These are phyloP conservation scores for Phytophthora pini DNA, from an alignment of 352 stramenopile species.

Conservation along the genomic window DNA sequence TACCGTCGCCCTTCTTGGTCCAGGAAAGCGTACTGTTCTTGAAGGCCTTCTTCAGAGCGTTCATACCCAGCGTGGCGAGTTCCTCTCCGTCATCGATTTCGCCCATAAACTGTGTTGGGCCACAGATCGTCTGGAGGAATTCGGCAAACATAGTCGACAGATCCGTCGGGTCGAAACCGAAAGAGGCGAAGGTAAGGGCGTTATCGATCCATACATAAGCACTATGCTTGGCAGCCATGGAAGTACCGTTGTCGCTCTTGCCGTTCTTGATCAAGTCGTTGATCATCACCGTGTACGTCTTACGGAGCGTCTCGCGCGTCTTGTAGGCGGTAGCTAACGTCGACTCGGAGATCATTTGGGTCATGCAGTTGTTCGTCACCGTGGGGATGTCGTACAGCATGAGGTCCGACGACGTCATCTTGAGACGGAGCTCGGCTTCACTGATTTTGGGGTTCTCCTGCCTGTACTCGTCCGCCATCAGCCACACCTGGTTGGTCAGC, in stretches of 20 bases:
- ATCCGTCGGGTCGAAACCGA: conserved; percentile 40
- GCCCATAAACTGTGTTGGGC: conserved; percentile 48
- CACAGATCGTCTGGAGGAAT: conserved; percentile 60
- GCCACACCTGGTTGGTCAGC: conserved; percentile 41
- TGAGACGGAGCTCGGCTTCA: conserved; percentile 42
- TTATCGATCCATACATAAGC: conserved; percentile 40
- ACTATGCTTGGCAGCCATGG: conserved; percentile 30
- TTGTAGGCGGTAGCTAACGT: conserved; percentile 26
- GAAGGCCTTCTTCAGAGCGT: conserved; percentile 45
- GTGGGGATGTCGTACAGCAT: conserved; percentile 56
- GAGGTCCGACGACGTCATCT: conserved; percentile 46
- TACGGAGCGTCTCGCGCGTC: conserved; percentile 50
- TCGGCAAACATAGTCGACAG: conserved; percentile 43
- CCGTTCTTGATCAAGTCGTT: conserved; percentile 48
- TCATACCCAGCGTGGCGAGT: conserved; percentile 41
- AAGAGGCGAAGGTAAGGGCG: conserved; percentile 43
- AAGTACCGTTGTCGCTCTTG: conserved; percentile 32
- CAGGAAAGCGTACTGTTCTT: conserved; percentile 39
- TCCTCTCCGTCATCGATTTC: conserved; percentile 51
- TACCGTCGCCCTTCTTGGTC: conserved; percentile 34
- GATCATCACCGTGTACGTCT: conserved; percentile 46
- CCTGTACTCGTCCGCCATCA: conserved; percentile 43
- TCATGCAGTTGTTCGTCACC: conserved; percentile 45
- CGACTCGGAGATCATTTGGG: conserved; percentile 26
- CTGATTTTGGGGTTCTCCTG: conserved; percentile 21